Percentiles rank a stretch among this genome's conserved stretches.
Conservation (phyloP, 768 basidiomycete genomes). For the Amanita thiersii region DNA sequence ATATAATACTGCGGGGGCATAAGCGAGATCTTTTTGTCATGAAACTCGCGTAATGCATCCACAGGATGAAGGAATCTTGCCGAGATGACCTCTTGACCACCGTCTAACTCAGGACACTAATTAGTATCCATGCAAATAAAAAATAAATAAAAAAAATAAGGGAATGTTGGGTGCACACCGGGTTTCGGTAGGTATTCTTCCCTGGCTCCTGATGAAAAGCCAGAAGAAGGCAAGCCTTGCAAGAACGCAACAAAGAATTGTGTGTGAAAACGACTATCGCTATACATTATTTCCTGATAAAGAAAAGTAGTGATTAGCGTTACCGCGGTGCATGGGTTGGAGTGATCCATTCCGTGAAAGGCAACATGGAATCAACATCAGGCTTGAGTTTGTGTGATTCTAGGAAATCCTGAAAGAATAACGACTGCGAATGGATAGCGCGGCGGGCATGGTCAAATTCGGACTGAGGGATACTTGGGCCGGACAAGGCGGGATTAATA, state of each 20-base stretch:
- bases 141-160: background rate
- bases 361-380: slow-evolving; percentile 42
- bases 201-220: slow-evolving; percentile 45
- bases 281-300: slow-evolving; percentile 8
- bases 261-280: slow-evolving; percentile 58
- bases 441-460: slow-evolving; percentile 46
- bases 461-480: slow-evolving; percentile 21
- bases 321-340: slow-evolving; percentile 48
- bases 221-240: slow-evolving; percentile 29
- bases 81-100: slow-evolving; percentile 60
- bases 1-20: slow-evolving; percentile 77
- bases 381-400: slow-evolving; percentile 31
- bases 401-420: slow-evolving; percentile 47
- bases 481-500: slow-evolving; percentile 7
- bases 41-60: slow-evolving; percentile 44
- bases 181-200: slow-evolving; percentile 56
- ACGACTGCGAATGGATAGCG: slow-evolving; percentile 44
- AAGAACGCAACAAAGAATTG: slow-evolving; percentile 66
- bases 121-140: slow-evolving; percentile 1
- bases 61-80: slow-evolving; percentile 57
- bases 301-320: slow-evolving; percentile 8
- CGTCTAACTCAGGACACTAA: slow-evolving; percentile 31
- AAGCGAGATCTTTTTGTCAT: slow-evolving; percentile 40
- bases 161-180: slow-evolving; percentile 19
- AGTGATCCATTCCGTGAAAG: slow-evolving; percentile 72